Conservation (phyloP, 169 alveolate genomes). For the Amoebophrya sp. region DNA sequence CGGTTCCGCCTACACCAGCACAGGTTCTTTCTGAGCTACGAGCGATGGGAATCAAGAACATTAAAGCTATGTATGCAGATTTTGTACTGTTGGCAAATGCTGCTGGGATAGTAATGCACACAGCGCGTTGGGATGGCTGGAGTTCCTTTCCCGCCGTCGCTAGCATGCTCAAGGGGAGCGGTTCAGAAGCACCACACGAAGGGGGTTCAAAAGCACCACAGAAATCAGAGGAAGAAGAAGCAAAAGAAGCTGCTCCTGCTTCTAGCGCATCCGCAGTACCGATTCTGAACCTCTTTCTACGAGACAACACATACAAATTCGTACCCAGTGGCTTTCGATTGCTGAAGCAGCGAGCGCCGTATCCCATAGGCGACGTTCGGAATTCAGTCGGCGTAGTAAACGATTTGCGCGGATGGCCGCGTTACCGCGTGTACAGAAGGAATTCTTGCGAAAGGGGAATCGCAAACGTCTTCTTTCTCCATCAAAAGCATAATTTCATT, state of each 20-base stretch:
- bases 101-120: background rate
- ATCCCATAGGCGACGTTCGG: background rate
- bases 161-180: background rate
- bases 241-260: background rate
- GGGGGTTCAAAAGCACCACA: background rate
- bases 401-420: background rate
- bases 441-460: background rate
- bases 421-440: background rate
- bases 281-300: background rate
- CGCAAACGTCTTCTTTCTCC: background rate
- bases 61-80: background rate
- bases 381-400: background rate
- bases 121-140: background rate
- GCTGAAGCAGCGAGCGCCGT: background rate
- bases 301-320: background rate
- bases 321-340: background rate
- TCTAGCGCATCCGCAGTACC: background rate
- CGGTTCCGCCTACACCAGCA: background rate
- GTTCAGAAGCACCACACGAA: background rate
- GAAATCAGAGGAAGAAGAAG: background rate
- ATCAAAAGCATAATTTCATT: too few species aligned
- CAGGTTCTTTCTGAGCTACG: too few species aligned
- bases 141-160: background rate
- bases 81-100: background rate
- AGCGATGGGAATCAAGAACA: too few species aligned